Evolutionary conservation across 192 early-diverging fungal species (phyloP).

Genomic region (Coemansia sp.): DNA sequence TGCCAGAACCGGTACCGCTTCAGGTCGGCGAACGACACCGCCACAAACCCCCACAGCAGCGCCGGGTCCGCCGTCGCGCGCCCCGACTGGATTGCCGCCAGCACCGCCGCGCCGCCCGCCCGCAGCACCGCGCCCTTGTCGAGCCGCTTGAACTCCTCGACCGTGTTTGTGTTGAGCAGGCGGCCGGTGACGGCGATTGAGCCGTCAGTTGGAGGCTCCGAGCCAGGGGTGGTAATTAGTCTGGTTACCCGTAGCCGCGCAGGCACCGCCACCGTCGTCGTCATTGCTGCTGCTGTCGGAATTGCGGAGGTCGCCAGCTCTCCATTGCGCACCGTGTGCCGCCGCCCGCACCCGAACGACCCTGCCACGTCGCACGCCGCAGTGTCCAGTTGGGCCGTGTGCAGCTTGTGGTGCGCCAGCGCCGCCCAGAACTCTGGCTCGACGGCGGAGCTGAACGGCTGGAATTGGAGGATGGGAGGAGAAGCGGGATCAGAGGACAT

Average conservation of each 20-base stretch:
- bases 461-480: constrained; percentile 73
- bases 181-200: constrained; percentile 19
- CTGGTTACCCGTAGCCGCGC: constrained; percentile 69
- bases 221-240: too few species aligned
- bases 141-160: constrained; percentile 85
- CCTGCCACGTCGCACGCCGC: constrained; percentile 58
- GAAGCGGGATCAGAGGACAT: neutral
- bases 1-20: constrained; percentile 96
- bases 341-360: constrained; percentile 67
- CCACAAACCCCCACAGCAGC: constrained; percentile 71
- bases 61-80: constrained; percentile 63
- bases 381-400: constrained; percentile 80
- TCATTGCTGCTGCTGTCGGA: constrained; percentile 14
- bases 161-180: constrained; percentile 92
- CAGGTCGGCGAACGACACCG: constrained; percentile 94
- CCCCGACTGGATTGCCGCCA: constrained; percentile 72
- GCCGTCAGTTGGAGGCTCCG: too few species aligned
- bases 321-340: constrained; percentile 52
- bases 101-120: constrained; percentile 49
- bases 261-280: constrained; percentile 54
- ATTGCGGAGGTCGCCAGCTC: too few species aligned
- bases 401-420: constrained; percentile 83
- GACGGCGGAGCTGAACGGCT: constrained; percentile 80
- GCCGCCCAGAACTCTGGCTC: constrained; percentile 91
- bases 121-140: constrained; percentile 76